Conservation (phyloP, 352 stramenopile genomes). For the Phytophthora fragariaefolia region DNA sequence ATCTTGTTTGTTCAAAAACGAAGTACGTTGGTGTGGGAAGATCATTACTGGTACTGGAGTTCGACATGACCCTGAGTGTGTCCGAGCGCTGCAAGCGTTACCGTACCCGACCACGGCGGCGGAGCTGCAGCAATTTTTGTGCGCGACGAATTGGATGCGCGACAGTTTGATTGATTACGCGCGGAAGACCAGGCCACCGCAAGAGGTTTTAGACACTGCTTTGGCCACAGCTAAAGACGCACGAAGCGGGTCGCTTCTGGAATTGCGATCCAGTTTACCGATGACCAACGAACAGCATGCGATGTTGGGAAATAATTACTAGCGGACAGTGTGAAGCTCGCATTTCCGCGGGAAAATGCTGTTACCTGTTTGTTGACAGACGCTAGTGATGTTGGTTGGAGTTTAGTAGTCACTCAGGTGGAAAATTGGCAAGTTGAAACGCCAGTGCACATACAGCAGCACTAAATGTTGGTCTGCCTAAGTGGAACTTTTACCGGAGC, state of each 20-base stretch:
- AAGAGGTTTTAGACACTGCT: constrained; percentile 2
- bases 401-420: constrained; percentile 2
- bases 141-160: not conserved
- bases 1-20: constrained; percentile 21
- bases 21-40: constrained; percentile 30
- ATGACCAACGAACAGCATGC: not conserved
- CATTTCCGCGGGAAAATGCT: not conserved
- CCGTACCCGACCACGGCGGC: constrained; percentile 1
- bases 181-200: not conserved
- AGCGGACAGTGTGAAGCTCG: not conserved
- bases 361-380: constrained; percentile 3
- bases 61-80: constrained; percentile 2
- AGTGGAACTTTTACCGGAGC: constrained; percentile 3
- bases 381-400: not conserved
- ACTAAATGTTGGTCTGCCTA: constrained; percentile 1
- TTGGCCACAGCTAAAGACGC: not conserved
- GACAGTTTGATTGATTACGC: constrained; percentile 1
- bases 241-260: constrained; percentile 2
- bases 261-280: not conserved
- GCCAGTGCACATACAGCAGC: not conserved
- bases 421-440: not conserved
- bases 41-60: constrained; percentile 2
- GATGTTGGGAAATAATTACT: not conserved
- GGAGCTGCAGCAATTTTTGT: constrained; percentile 13
- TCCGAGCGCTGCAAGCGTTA: not conserved